Evolutionary conservation across 345 rosid genomes (phyloP).

Genomic region (Eutrema heterophyllum): DNA sequence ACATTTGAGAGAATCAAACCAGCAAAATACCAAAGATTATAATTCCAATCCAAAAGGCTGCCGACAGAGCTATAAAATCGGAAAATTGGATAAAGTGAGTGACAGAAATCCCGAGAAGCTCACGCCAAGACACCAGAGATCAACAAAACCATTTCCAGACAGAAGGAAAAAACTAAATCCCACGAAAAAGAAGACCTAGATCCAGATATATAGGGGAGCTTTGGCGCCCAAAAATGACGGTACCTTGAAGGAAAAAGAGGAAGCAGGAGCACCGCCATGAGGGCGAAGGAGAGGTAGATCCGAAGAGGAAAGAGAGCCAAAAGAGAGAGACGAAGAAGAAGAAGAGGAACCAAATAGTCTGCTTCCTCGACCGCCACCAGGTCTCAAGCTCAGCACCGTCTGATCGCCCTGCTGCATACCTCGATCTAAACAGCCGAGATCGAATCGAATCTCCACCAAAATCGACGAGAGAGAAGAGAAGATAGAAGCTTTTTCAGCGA

Average conservation of each 20-base stretch:
- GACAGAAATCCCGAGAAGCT: not conserved
- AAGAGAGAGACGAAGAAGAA: constrained; percentile 51
- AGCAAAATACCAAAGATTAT: not conserved
- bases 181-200: constrained; percentile 27
- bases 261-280: constrained; percentile 49
- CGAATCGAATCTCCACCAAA: constrained; percentile 6
- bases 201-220: constrained; percentile 31
- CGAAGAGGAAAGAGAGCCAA: constrained; percentile 54
- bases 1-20: not conserved
- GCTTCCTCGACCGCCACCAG: constrained; percentile 98
- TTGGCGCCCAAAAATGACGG: not conserved
- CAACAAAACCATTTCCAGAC: not conserved
- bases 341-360: constrained; percentile 60
- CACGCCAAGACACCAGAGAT: not conserved
- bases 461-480: not conserved
- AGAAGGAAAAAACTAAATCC: not conserved
- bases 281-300: constrained; percentile 75
- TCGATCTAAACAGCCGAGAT: constrained; percentile 36
- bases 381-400: constrained; percentile 96
- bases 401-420: constrained; percentile 97
- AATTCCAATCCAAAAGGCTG: not conserved
- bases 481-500: constrained; percentile 32
- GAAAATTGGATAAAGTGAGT: not conserved
- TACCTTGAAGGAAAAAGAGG: constrained; percentile 43
- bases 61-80: not conserved